A percentile compares a stretch with the other conserved stretches of the same genome.
Conservation (phyloP, 2,329 filamentous ascomycete species). For the Fusarium nurragi region DNA sequence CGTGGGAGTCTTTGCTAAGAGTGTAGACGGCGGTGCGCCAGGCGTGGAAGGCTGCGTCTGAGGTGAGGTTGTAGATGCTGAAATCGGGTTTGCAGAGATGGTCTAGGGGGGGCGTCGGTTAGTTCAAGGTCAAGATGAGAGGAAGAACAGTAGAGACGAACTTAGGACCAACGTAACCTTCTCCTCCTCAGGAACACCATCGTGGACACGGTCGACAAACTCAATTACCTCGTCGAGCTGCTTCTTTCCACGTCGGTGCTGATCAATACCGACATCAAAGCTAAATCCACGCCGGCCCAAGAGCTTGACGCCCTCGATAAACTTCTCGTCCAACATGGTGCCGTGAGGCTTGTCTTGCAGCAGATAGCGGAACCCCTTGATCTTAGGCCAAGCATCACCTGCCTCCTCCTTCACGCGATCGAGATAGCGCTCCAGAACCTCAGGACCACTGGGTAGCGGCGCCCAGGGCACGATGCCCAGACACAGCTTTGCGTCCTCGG, state of each 20-base stretch:
- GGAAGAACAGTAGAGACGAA: conserved; percentile 52
- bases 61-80: conserved; percentile 65
- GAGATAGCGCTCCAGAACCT: conserved; percentile 72
- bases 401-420: conserved; percentile 66
- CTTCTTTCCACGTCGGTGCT: conserved; percentile 76
- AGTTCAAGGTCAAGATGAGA: not conserved
- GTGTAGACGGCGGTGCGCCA: conserved; percentile 76
- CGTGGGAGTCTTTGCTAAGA: conserved; percentile 70
- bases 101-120: conserved; percentile 63
- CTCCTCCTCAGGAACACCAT: conserved; percentile 66
- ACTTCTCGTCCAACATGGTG: conserved; percentile 69
- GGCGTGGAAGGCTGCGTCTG: conserved; percentile 67
- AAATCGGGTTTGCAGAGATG: conserved; percentile 92
- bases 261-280: conserved; percentile 88
- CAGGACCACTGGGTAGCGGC: conserved; percentile 74
- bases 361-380: conserved; percentile 85
- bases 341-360: conserved; percentile 79
- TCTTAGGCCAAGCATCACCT: conserved; percentile 70
- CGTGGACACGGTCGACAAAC: conserved; percentile 74
- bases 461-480: conserved; percentile 85
- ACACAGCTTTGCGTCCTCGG: conserved; percentile 60
- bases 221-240: conserved; percentile 77
- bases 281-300: conserved; percentile 70
- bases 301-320: conserved; percentile 73
- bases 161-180: conserved; percentile 76